These are phyloP conservation scores for Schwanniomyces yamadae DNA, from an alignment of 805 yeast species.

Conservation along the genomic window DNA sequence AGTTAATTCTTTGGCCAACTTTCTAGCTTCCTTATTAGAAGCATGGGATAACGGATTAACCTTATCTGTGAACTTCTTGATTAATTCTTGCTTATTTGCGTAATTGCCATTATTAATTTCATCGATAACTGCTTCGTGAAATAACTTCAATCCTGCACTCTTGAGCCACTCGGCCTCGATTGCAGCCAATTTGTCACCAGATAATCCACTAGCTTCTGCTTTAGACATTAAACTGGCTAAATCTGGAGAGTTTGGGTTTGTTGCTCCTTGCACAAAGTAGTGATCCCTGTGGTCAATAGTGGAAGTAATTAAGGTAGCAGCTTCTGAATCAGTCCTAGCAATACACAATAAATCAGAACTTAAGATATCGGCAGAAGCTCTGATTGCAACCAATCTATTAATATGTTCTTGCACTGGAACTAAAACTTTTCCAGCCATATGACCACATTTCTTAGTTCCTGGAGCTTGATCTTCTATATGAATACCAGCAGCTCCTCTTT, in stretches of 20 bases:
- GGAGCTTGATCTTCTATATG: constrained; percentile 99
- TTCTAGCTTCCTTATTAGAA: constrained; percentile 78
- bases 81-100: constrained; percentile 60
- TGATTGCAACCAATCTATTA: constrained; percentile 87
- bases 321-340: constrained; percentile 97
- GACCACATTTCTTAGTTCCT: constrained; percentile 98
- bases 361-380: constrained; percentile 92
- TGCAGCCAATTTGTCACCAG: constrained; percentile 66
- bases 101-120: constrained; percentile 63
- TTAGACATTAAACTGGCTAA: constrained; percentile 74
- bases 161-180: constrained; percentile 81
- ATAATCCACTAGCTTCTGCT: constrained; percentile 75
- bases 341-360: constrained; percentile 83
- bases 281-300: constrained; percentile 95
- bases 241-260: constrained; percentile 77
- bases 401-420: constrained; percentile 98
- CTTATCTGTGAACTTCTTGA: constrained; percentile 61
- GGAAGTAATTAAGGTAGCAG: constrained; percentile 91
- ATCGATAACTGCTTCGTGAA: constrained; percentile 88
- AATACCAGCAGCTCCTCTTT: constrained; percentile 98
- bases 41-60: constrained; percentile 75
- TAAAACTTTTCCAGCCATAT: constrained; percentile 97
- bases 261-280: constrained; percentile 84
- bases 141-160: constrained; percentile 81
- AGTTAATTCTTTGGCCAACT: constrained; percentile 67